Percentiles rank a stretch among this genome's conserved stretches.
Conservation (phyloP, 225 moss, liverwort and hornwort genomes). For the Marchantia paleacea region DNA sequence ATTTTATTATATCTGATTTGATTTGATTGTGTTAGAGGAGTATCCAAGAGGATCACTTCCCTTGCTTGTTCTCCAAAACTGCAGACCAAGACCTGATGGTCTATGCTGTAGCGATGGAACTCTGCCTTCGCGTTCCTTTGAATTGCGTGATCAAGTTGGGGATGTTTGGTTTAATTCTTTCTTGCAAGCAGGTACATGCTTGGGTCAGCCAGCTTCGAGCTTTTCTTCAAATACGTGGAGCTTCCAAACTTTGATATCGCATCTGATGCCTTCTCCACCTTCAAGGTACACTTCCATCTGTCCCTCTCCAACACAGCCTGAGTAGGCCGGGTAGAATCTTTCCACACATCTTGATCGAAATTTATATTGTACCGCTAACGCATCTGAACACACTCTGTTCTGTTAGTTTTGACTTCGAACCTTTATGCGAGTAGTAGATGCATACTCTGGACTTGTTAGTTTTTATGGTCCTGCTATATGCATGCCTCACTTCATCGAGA, state of each 20-base stretch:
- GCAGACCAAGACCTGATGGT: no score
- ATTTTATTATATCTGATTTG: background rate
- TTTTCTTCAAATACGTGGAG: slow-evolving; percentile 97
- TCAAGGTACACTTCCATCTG: slow-evolving; percentile 47
- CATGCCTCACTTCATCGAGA: no score
- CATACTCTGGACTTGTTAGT: no score
- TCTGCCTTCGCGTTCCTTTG: background rate
- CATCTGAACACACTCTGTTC: no score
- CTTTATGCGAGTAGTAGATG: background rate
- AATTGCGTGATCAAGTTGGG: background rate
- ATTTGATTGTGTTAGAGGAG: background rate
- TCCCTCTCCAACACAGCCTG: background rate
- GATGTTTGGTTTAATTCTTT: background rate
- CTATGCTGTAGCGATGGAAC: background rate
- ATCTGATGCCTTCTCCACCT: slow-evolving; percentile 92
- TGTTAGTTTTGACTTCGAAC: no score
- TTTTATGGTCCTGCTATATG: no score
- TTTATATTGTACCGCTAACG: no score
- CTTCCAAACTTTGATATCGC: slow-evolving; percentile 92
- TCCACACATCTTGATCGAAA: no score
- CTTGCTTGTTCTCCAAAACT: no score
- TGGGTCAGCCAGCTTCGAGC: slow-evolving; percentile 95
- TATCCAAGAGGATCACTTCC: no score
- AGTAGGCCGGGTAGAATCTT: background rate
- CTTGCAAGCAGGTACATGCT: slow-evolving; percentile 61